Evolutionary conservation across 345 rosid genomes (phyloP).

Genomic region (Dimocarpus longan): DNA sequence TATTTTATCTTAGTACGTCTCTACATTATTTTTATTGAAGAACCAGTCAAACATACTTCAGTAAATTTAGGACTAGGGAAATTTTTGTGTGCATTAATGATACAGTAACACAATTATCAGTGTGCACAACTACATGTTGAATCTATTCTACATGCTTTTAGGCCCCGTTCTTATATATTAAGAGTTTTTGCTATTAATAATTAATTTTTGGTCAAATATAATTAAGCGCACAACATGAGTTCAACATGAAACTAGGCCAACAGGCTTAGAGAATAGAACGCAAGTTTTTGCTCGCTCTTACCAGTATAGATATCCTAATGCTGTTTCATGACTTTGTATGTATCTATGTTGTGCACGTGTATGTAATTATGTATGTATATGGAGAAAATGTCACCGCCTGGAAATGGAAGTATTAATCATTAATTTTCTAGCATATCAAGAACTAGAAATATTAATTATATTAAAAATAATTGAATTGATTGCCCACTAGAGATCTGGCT

Average conservation of each 20-base stretch:
- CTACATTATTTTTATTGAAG: background rate
- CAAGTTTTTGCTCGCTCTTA: background rate
- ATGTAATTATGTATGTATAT: background rate
- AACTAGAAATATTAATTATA: background rate
- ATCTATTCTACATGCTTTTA: background rate
- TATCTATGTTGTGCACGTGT: background rate
- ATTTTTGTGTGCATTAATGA: background rate
- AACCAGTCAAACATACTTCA: background rate
- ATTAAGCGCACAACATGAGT: background rate
- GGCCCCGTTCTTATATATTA: background rate
- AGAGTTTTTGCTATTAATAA: no score
- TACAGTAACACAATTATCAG: background rate
- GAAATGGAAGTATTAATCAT: background rate
- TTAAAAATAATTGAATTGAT: background rate
- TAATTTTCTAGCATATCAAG: background rate
- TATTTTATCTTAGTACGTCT: constrained; percentile 1
- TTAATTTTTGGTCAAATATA: background rate
- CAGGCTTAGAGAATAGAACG: background rate
- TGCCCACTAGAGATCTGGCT: background rate
- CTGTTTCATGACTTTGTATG: background rate
- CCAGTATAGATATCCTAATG: background rate
- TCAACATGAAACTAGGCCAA: background rate
- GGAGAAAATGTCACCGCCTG: no score
- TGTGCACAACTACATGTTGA: background rate
- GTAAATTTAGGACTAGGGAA: background rate